Percentiles rank a stretch among this genome's conserved stretches.
Conservation (phyloP, 2,329 filamentous ascomycete genomes). For the Xylariaceae sp. region DNA sequence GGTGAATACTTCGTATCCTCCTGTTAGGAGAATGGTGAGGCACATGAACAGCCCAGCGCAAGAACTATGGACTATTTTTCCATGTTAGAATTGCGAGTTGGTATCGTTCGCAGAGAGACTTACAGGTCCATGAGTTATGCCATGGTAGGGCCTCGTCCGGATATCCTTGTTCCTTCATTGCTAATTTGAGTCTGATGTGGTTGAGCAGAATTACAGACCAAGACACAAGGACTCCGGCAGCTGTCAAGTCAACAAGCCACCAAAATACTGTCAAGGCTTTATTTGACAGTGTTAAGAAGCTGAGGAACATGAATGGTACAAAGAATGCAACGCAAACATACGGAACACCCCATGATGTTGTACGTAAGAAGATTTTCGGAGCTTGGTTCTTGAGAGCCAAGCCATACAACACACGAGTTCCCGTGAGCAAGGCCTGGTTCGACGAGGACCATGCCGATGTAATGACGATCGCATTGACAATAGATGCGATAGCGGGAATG, state of each 20-base stretch:
- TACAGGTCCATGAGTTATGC: slow-evolving; percentile 59
- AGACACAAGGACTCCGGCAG: slow-evolving; percentile 57
- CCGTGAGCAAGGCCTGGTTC: slow-evolving; percentile 59
- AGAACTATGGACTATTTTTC: slow-evolving; percentile 50
- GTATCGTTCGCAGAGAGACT: slow-evolving; percentile 24
- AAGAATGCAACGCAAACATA: slow-evolving; percentile 54
- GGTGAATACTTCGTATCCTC: slow-evolving; percentile 61
- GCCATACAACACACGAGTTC: slow-evolving; percentile 55
- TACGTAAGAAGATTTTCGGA: slow-evolving; percentile 50
- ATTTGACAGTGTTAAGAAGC: slow-evolving; percentile 53
- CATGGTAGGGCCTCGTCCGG: slow-evolving; percentile 49
- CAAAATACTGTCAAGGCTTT: slow-evolving; percentile 59
- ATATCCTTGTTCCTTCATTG: slow-evolving; percentile 52
- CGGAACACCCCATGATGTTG: slow-evolving; percentile 48
- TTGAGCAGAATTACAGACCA: slow-evolving; percentile 59
- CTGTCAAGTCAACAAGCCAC: slow-evolving; percentile 59
- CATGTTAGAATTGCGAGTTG: slow-evolving; percentile 1
- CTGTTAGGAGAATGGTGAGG: slow-evolving; percentile 62
- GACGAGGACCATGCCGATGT: slow-evolving; percentile 65
- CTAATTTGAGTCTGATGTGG: slow-evolving; percentile 51
- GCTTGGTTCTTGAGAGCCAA: slow-evolving; percentile 56
- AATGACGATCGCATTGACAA: slow-evolving; percentile 73
- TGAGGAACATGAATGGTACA: slow-evolving; percentile 50
- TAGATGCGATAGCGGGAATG: slow-evolving; percentile 60
- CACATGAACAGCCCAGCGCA: slow-evolving; percentile 55